These are phyloP conservation scores for Neurospora terricola DNA, from an alignment of 495 filamentous ascomycete species.

Conservation along the genomic window DNA sequence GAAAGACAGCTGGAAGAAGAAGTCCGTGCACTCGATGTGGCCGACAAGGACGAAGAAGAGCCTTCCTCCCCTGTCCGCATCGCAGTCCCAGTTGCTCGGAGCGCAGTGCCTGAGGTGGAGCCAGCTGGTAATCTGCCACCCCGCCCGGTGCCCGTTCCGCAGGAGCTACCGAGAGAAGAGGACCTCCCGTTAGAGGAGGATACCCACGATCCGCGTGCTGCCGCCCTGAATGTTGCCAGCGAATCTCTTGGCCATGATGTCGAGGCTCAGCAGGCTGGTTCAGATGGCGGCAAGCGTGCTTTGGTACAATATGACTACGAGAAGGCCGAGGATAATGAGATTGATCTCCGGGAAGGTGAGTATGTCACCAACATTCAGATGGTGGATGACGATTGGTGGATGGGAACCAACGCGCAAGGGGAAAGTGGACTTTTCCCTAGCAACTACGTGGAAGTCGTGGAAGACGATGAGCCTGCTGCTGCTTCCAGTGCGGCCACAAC, in stretches of 20 bases:
- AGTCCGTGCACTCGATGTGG: slow-evolving; percentile 31
- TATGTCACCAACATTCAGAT: slow-evolving; percentile 92
- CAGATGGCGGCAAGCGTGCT: slow-evolving; percentile 52
- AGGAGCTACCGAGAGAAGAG: slow-evolving; percentile 50
- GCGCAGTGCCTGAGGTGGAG: slow-evolving; percentile 41
- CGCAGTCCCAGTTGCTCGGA: slow-evolving; percentile 73
- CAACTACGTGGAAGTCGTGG: slow-evolving; percentile 87
- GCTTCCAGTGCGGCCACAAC: slow-evolving; percentile 18
- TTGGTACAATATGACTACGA: slow-evolving; percentile 92
- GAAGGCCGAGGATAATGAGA: slow-evolving; percentile 92
- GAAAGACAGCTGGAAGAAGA: slow-evolving; percentile 29
- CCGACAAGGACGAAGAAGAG: slow-evolving; percentile 26
- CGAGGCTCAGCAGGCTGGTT: slow-evolving; percentile 15
- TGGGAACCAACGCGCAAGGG: slow-evolving; percentile 72
- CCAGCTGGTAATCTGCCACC: slow-evolving; percentile 39
- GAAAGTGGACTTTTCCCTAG: slow-evolving; percentile 88
- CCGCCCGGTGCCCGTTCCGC: slow-evolving; percentile 40
- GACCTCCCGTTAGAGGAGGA: slow-evolving; percentile 55
- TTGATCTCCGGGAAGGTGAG: slow-evolving; percentile 84
- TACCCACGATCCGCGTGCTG: slow-evolving; percentile 51
- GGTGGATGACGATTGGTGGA: slow-evolving; percentile 98
- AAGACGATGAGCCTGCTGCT: slow-evolving; percentile 35
- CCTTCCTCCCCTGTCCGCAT: slow-evolving; percentile 69
- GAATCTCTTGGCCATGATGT: slow-evolving; percentile 22
- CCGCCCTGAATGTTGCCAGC: slow-evolving; percentile 45